phyloP scores from a whole-genome alignment of 1,139 yeast genomes.

The Kodamaea sp. region DNA sequence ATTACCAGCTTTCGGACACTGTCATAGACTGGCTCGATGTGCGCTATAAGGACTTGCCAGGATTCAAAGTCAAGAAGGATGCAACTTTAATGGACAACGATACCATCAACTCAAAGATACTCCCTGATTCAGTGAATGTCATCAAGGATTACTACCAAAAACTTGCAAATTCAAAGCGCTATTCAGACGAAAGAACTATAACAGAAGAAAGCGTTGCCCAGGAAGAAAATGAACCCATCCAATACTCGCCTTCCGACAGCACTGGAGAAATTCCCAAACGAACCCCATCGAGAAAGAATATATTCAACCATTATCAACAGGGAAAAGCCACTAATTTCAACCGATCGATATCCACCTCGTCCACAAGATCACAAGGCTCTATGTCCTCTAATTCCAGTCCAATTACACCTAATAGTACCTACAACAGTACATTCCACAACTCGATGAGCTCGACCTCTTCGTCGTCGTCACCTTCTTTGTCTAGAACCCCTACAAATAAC shows the following conservation, averaged over 20 bases:
- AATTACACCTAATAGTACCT: constrained; percentile 8
- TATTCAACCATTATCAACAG: constrained; percentile 26
- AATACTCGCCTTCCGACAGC: constrained; percentile 5
- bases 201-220: constrained; percentile 7
- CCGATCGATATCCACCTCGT: constrained; percentile 6
- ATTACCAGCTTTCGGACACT: constrained; percentile 27
- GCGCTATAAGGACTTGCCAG: constrained; percentile 24
- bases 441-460: constrained; percentile 7
- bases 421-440: constrained; percentile 7
- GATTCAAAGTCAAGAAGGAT: constrained; percentile 15
- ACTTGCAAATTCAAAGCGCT: not conserved
- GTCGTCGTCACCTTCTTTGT: constrained; percentile 6
- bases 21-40: constrained; percentile 37
- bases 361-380: constrained; percentile 5
- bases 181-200: constrained; percentile 4
- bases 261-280: constrained; percentile 12
- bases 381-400: constrained; percentile 4
- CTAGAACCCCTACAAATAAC: constrained; percentile 6
- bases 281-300: constrained; percentile 19
- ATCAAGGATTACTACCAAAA: constrained; percentile 14
- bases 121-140: constrained; percentile 19
- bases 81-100: constrained; percentile 12
- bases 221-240: constrained; percentile 8
- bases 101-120: constrained; percentile 15
- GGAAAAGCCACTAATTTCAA: constrained; percentile 10